A percentile compares a stretch with the other conserved stretches of the same genome.
phyloP scores from a whole-genome alignment of 352 stramenopile genomes.

The Globisporangium orthogonon region DNA sequence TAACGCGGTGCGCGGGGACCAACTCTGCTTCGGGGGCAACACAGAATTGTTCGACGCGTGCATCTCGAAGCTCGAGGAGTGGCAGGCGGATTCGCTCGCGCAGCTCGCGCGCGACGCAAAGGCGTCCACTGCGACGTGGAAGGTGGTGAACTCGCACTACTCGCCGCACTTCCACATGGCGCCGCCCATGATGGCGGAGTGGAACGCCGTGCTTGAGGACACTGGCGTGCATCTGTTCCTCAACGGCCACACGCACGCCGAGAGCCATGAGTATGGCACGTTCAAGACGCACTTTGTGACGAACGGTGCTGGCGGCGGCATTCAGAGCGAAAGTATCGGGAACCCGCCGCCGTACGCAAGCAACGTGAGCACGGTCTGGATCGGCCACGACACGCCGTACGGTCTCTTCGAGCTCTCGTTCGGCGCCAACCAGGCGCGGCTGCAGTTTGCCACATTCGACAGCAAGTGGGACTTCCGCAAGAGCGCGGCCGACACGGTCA shows the following conservation, averaged over 20 bases:
- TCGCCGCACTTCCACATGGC: conserved; percentile 69
- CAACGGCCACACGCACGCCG: conserved; percentile 70
- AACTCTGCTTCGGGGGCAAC: conserved; percentile 42
- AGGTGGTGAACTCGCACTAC: conserved; percentile 75
- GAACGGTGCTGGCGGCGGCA: conserved; percentile 62
- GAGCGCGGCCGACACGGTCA: conserved; percentile 28
- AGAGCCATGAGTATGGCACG: conserved; percentile 56
- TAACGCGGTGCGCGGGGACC: conserved; percentile 37
- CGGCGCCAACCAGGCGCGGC: conserved; percentile 36
- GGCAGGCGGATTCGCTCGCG: conserved; percentile 54
- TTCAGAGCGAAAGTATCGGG: conserved; percentile 68
- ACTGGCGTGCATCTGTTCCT: conserved; percentile 52
- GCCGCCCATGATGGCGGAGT: conserved; percentile 56
- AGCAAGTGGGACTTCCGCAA: conserved; percentile 49
- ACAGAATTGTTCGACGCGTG: conserved; percentile 56
- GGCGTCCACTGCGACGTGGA: conserved; percentile 54
- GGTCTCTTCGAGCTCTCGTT: conserved; percentile 74
- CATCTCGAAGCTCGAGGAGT: conserved; percentile 43
- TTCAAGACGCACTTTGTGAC: conserved; percentile 78
- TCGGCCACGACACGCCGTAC: conserved; percentile 47
- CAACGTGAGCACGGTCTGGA: conserved; percentile 44
- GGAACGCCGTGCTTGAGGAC: conserved; percentile 44
- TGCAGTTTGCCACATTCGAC: conserved; percentile 71
- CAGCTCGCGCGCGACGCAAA: conserved; percentile 44
- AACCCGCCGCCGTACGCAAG: conserved; percentile 36